Evolutionary conservation across 495 filamentous ascomycete genomes (phyloP).

Genomic region (Chlorociboria aeruginascens): DNA sequence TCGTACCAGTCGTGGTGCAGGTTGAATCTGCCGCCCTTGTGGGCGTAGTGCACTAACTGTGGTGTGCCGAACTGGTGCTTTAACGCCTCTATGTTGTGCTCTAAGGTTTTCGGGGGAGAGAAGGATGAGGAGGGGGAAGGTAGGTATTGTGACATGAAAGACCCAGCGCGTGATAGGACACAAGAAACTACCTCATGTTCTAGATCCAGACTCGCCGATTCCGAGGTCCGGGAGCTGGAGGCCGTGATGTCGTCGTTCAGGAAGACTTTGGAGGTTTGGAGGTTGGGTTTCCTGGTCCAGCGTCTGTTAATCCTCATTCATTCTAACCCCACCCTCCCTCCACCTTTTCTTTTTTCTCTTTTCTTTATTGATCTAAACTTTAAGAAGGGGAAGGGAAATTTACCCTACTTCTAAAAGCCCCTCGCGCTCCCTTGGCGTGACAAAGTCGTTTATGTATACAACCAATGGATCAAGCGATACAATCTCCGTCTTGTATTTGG

Average conservation of each 20-base stretch:
- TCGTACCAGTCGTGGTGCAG: constrained; percentile 37
- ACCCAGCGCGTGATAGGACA: too few relatives aligned
- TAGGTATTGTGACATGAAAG: background rate
- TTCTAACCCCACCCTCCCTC: too few relatives aligned
- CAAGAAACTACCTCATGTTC: too few relatives aligned
- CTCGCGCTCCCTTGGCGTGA: background rate
- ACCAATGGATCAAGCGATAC: constrained; percentile 8
- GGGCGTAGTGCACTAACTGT: constrained; percentile 35
- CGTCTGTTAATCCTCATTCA: too few relatives aligned
- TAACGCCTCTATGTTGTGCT: too few relatives aligned
- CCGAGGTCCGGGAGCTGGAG: too few relatives aligned
- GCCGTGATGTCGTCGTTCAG: too few relatives aligned
- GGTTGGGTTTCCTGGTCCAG: too few relatives aligned
- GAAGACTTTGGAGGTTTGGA: too few relatives aligned
- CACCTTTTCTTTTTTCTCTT: too few relatives aligned
- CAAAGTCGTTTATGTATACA: constrained; percentile 11
- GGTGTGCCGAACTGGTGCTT: constrained; percentile 30
- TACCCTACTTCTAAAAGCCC: constrained; percentile 6
- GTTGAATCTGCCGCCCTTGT: constrained; percentile 31
- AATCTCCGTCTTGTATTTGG: constrained; percentile 8
- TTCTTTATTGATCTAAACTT: too few relatives aligned
- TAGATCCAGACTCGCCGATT: too few relatives aligned
- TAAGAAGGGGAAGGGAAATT: background rate
- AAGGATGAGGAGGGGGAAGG: constrained; percentile 8
- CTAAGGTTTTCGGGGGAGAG: constrained; percentile 23